Base-by-base conservation (phyloP, 805 yeast species). In the Vanderwaltozyma tropicalis region DNA sequence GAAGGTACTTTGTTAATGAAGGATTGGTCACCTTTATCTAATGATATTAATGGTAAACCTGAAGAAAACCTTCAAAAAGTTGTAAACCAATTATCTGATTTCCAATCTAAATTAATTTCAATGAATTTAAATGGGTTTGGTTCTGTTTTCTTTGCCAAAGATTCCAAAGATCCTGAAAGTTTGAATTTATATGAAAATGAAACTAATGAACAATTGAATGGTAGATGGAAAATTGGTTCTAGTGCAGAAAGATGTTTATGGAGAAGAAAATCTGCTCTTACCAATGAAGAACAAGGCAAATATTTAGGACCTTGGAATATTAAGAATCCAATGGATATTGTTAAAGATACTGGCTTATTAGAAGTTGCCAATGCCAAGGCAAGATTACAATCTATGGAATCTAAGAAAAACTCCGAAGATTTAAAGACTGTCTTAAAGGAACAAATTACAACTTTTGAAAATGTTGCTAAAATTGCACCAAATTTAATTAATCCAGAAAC, bases 181-280 rank as follows among this genome's bases (percentile, higher is more conserved):
- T 9, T 12, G n/a, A 15, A 20, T 18, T 28, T 39, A 64, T 84
- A 80, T 48, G 77, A 72, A 4, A 83, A 77, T 12, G 95, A 85
- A 59, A 61, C 68, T 14, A 61, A 68, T 8, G 62, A 59, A 26
- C 44, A 46, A 20, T 62, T 83, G 33, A 64, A 66, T 37, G 69
- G 73, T 44, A 74, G 95, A 64, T 88, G 94, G 94, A 71, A 80
- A 55, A 76, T 89, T 47, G 97, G 98, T 6, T 92, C 95, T n/a
- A 73, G 84, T 18, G 77, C 76, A 22, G 96, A 89, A 59, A 72
- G 81, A 47, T 71, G 76, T 12, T 83, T 78, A 57, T 79, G 87
- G 72, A 82, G 80, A 57, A 72, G 77, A 46, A 79, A 78, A 55
- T 61, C 62, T 28, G 62, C 68, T 31, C 58, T 83, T 48, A 64